These are phyloP conservation scores for Thielaviopsis musarum DNA, from an alignment of 2,329 filamentous ascomycete species.

Conservation along the genomic window DNA sequence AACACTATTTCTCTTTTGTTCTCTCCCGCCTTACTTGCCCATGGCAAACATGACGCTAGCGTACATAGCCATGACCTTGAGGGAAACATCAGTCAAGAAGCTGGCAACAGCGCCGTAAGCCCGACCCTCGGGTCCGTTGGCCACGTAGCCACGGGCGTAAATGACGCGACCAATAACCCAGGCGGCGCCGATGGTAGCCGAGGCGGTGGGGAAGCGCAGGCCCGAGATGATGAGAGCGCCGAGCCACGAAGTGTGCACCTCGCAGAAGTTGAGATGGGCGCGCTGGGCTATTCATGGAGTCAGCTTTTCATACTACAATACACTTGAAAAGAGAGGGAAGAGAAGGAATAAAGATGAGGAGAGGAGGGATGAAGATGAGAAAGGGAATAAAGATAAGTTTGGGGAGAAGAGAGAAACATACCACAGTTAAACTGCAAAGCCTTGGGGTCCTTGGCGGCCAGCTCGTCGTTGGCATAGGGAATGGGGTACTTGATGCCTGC, in stretches of 20 bases:
- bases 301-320: background rate
- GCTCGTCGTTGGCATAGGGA: slow-evolving; percentile 37
- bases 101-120: slow-evolving; percentile 22
- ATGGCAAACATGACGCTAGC: slow-evolving; percentile 23
- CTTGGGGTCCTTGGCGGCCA: slow-evolving; percentile 35
- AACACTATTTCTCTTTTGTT: background rate
- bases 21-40: slow-evolving; percentile 15
- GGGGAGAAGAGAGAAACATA: slow-evolving; percentile 18
- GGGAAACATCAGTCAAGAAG: slow-evolving; percentile 20
- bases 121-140: slow-evolving; percentile 29
- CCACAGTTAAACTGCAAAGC: slow-evolving; percentile 47
- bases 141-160: slow-evolving; percentile 40
- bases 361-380: no score
- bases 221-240: slow-evolving; percentile 38
- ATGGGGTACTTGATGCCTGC: slow-evolving; percentile 40
- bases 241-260: slow-evolving; percentile 40
- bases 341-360: no score
- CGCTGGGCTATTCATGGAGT: slow-evolving; percentile 30
- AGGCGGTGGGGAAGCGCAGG: slow-evolving; percentile 32
- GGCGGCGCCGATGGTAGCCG: slow-evolving; percentile 30
- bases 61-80: slow-evolving; percentile 30
- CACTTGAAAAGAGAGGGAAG: background rate
- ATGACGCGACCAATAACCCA: slow-evolving; percentile 37
- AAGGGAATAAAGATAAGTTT: no score
- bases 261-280: slow-evolving; percentile 45